phyloP scores from a whole-genome alignment of 164 flowering plant genomes.

The Kalanchoe fedtschenkoi region DNA sequence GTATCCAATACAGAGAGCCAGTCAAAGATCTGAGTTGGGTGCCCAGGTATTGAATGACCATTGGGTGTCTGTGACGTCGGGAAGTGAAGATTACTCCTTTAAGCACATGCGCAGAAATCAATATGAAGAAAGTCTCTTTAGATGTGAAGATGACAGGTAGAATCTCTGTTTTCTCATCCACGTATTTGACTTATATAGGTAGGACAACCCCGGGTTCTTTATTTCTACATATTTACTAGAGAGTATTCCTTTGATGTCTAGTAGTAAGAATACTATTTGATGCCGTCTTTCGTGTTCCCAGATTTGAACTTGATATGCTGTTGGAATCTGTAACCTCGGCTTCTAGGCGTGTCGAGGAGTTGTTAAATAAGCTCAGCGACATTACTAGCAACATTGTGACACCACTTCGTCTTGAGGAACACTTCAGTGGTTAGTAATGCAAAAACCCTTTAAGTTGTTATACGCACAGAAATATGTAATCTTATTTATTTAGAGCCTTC shows the following conservation, averaged over 20 bases:
- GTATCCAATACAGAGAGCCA: slow-evolving; percentile 58
- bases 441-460: not conserved
- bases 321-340: slow-evolving; percentile 59
- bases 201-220: not conserved
- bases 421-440: slow-evolving; percentile 38
- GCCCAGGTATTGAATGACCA: slow-evolving; percentile 58
- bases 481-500: not conserved
- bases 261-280: not conserved
- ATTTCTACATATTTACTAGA: not conserved
- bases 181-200: not conserved
- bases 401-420: slow-evolving; percentile 35
- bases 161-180: not conserved
- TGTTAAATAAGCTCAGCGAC: slow-evolving; percentile 35
- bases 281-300: slow-evolving; percentile 10
- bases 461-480: not conserved
- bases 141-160: slow-evolving; percentile 76
- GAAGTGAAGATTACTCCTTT: slow-evolving; percentile 70
- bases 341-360: slow-evolving; percentile 44
- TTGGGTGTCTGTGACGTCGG: slow-evolving; percentile 73
- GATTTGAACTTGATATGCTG: slow-evolving; percentile 70
- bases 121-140: slow-evolving; percentile 60
- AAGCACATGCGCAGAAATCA: slow-evolving; percentile 75
- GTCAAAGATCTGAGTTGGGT: slow-evolving; percentile 58
- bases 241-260: too few species aligned
- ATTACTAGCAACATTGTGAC: slow-evolving; percentile 22